phyloP scores from a whole-genome alignment of 371 early-diverging fungal genomes.

The Amoeboaphelidium protococcarum region DNA sequence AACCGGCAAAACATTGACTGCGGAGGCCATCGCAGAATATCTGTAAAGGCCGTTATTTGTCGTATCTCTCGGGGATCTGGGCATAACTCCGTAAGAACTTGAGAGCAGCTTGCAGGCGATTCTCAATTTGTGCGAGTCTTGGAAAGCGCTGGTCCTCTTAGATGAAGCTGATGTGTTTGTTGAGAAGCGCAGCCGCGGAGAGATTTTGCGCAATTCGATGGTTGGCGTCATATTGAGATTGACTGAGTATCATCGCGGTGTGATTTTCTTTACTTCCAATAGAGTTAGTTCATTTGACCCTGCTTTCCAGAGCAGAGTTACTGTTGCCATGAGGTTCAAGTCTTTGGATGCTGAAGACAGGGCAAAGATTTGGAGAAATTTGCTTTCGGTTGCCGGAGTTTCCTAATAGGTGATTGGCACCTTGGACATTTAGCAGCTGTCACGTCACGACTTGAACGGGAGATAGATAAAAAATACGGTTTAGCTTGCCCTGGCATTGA shows the following conservation, averaged over 20 bases:
- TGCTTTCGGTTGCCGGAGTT: conserved; percentile 9
- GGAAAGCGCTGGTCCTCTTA: conserved; percentile 21
- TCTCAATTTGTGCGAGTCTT: conserved; percentile 17
- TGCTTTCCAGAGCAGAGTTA: conserved; percentile 18
- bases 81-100: conserved; percentile 16
- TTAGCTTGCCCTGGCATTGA: neutral
- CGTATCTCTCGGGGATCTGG: conserved; percentile 25
- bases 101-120: conserved; percentile 15
- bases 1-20: conserved; percentile 37
- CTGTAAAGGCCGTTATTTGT: conserved; percentile 20
- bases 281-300: conserved; percentile 20
- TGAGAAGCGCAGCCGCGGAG: conserved; percentile 14
- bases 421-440: conserved; percentile 10
- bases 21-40: conserved; percentile 31
- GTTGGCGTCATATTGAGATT: conserved; percentile 23
- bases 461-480: conserved; percentile 13
- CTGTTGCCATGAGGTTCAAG: conserved; percentile 19
- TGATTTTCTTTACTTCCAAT: conserved; percentile 24
- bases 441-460: conserved; percentile 15
- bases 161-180: conserved; percentile 25
- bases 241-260: conserved; percentile 22
- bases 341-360: conserved; percentile 12
- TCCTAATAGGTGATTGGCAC: conserved; percentile 1
- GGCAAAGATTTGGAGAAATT: conserved; percentile 17
- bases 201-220: conserved; percentile 19